These are phyloP conservation scores for Spongispora temasekensis DNA, from an alignment of 1,284 basidiomycete genomes.

Conservation along the genomic window DNA sequence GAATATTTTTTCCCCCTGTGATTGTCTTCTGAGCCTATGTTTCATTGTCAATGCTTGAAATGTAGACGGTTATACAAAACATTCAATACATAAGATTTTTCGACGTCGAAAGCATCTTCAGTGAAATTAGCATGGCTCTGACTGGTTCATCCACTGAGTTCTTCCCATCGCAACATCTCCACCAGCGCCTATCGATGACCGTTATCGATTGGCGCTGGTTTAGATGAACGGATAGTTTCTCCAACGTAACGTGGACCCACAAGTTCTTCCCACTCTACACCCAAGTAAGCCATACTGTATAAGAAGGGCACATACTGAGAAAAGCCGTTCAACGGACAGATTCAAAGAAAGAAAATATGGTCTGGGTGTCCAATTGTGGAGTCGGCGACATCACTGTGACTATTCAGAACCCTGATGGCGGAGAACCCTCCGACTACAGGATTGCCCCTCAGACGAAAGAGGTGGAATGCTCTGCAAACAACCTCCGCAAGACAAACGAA, in stretches of 20 bases:
- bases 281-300: neutral
- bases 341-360: neutral
- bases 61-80: constrained; percentile 16
- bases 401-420: neutral
- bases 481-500: neutral
- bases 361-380: constrained; percentile 5
- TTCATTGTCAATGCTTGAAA: constrained; percentile 38
- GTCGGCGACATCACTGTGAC: neutral
- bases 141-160: no score
- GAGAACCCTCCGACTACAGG: neutral
- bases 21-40: constrained; percentile 29
- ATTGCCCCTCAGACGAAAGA: neutral
- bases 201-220: neutral
- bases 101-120: no score
- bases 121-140: no score
- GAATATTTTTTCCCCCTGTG: constrained; percentile 2
- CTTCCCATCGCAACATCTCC: no score
- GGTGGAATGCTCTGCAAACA: neutral
- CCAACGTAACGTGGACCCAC: neutral
- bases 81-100: neutral
- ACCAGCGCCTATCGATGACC: no score
- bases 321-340: neutral
- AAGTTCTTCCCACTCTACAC: neutral
- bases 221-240: neutral
- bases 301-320: no score